Percentiles rank a stretch among this genome's conserved stretches.
These are phyloP conservation scores for Colletotrichum sansevieriae DNA, from an alignment of 2,329 filamentous ascomycete species.

Conservation along the genomic window DNA sequence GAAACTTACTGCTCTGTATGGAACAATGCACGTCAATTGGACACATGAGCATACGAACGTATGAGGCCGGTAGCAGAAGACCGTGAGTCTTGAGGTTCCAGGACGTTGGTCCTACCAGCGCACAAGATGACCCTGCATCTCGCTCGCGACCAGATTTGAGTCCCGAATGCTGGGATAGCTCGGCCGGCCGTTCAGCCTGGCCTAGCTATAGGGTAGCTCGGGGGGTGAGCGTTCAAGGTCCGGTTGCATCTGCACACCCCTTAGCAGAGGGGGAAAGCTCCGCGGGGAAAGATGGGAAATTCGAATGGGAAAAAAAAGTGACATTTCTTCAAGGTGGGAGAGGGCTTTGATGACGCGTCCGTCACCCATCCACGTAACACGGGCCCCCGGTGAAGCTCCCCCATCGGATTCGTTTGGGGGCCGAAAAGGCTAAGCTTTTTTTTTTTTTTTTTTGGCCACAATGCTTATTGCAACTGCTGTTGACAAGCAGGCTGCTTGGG, in stretches of 20 bases:
- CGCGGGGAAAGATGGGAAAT: constrained; percentile 7
- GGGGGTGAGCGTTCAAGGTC: background rate
- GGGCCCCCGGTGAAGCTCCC: constrained; percentile 16
- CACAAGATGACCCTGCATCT: background rate
- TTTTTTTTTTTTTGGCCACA: constrained; percentile 11
- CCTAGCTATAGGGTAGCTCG: constrained; percentile 9
- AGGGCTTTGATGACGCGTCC: constrained; percentile 21
- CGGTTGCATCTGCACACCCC: constrained; percentile 10
- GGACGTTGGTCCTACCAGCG: background rate
- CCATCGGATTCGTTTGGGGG: constrained; percentile 22
- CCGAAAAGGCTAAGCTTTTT: constrained; percentile 33
- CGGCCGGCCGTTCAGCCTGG: no score
- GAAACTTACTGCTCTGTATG: no score
- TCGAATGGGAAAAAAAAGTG: background rate
- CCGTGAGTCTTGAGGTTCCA: background rate
- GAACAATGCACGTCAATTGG: no score
- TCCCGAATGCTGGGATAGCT: constrained; percentile 12
- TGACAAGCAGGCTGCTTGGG: constrained; percentile 34
- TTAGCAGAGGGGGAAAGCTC: background rate
- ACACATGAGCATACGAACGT: no score
- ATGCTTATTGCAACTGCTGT: constrained; percentile 36
- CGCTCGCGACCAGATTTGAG: background rate
- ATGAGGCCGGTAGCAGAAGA: background rate
- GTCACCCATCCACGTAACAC: constrained; percentile 32
- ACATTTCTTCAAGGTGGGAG: background rate